These are phyloP conservation scores for Fusarium sp. DNA, from an alignment of 2,329 filamentous ascomycete species.

Conservation along the genomic window DNA sequence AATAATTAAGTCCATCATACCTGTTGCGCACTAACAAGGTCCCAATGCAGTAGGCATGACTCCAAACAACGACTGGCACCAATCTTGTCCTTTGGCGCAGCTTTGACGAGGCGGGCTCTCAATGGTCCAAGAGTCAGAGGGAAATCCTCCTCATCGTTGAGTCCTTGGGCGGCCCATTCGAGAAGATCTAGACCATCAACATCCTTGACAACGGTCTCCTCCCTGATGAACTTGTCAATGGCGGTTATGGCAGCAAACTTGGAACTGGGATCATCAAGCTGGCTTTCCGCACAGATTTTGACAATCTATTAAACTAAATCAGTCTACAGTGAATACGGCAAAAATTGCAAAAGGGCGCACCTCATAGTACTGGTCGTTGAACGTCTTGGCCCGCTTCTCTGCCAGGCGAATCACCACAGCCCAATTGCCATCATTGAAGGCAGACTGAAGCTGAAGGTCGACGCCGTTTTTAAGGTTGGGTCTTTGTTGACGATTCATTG, in stretches of 20 bases:
- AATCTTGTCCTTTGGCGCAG: conserved; percentile 60
- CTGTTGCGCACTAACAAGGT: conserved; percentile 68
- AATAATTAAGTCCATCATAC: conserved; percentile 48
- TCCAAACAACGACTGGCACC: conserved; percentile 60
- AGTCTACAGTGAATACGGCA: neutral
- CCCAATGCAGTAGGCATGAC: conserved; percentile 66
- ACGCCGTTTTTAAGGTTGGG: conserved; percentile 61
- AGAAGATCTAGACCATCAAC: conserved; percentile 64
- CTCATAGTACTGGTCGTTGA: conserved; percentile 68
- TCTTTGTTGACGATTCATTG: conserved; percentile 52
- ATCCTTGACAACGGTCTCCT: conserved; percentile 61
- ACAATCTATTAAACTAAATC: conserved; percentile 52
- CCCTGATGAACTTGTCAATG: conserved; percentile 60
- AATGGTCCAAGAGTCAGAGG: conserved; percentile 62
- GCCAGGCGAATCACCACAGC: conserved; percentile 62
- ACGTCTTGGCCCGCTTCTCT: conserved; percentile 61
- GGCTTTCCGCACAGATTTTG: conserved; percentile 63
- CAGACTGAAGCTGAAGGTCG: conserved; percentile 66
- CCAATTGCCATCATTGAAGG: conserved; percentile 68
- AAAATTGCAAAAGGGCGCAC: conserved; percentile 47
- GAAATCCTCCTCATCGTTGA: conserved; percentile 56
- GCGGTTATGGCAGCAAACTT: conserved; percentile 58
- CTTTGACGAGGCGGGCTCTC: conserved; percentile 64
- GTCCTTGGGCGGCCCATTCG: conserved; percentile 63
- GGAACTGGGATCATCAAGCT: conserved; percentile 61